A percentile compares a stretch with the other conserved stretches of the same genome.
Conservation (phyloP, 345 rosid genomes). For the Luvunga scandens region DNA sequence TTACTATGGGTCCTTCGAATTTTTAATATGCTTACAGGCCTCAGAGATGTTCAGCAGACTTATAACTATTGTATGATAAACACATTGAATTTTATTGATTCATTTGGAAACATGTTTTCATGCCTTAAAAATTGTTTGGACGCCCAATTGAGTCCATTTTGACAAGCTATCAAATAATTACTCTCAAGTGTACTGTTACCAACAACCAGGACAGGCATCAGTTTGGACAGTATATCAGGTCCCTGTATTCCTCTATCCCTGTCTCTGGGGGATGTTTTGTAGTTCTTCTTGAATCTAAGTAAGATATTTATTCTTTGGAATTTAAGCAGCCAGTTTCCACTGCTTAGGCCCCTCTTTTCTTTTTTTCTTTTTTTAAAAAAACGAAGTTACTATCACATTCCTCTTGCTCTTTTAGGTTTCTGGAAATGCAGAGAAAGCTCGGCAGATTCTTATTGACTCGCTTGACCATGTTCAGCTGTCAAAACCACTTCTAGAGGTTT, state of each 20-base stretch:
- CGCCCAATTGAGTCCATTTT: not conserved
- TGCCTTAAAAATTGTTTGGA: not conserved
- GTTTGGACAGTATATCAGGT: not conserved
- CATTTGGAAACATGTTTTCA: not conserved
- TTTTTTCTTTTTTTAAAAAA: no score
- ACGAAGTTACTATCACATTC: not conserved
- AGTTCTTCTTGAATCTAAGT: not conserved
- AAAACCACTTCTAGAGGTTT: conserved; percentile 75
- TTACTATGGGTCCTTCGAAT: not conserved
- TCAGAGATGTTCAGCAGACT: not conserved
- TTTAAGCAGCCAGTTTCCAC: not conserved
- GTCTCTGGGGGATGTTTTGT: not conserved
- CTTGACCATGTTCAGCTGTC: conserved; percentile 76
- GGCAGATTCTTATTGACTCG: conserved; percentile 65
- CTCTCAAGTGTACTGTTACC: not conserved
- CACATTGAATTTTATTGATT: not conserved
- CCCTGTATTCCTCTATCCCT: no score
- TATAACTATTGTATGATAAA: not conserved
- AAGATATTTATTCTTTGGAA: not conserved
- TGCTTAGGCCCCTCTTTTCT: not conserved
- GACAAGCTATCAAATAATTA: not conserved
- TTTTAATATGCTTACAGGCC: not conserved
- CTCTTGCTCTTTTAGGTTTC: conserved; percentile 40
- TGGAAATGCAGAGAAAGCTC: conserved; percentile 71
- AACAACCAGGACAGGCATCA: not conserved